Evolutionary conservation across 2,329 filamentous ascomycete genomes (phyloP).

Genomic region (Endocalyx cinctus): DNA sequence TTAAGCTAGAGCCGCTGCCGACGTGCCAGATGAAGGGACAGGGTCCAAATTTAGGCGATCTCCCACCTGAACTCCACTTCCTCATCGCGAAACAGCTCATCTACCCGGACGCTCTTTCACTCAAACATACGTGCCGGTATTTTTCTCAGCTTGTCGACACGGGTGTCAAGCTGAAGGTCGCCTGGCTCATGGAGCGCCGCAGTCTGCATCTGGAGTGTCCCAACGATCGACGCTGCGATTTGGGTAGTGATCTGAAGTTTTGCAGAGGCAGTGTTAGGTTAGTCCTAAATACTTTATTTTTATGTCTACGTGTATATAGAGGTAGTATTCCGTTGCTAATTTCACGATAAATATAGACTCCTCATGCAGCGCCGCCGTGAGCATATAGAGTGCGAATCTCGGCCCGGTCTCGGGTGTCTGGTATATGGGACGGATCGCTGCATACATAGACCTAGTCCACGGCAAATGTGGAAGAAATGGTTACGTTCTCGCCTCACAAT

Average conservation of each 20-base stretch:
- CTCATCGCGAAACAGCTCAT: slow-evolving; percentile 56
- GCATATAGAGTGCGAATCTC: slow-evolving; percentile 57
- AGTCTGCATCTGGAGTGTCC: slow-evolving; percentile 62
- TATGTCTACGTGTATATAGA: too few species aligned
- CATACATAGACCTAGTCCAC: slow-evolving; percentile 35
- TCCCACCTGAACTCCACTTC: slow-evolving; percentile 65
- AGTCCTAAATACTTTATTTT: neutral
- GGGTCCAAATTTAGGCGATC: too few species aligned
- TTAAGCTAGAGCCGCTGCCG: too few species aligned
- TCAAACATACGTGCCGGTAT: slow-evolving; percentile 62
- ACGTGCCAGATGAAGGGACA: too few species aligned
- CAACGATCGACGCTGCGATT: slow-evolving; percentile 50
- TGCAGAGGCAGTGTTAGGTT: slow-evolving; percentile 56
- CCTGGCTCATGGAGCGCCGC: slow-evolving; percentile 63
- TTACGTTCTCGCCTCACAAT: slow-evolving; percentile 39
- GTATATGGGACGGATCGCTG: slow-evolving; percentile 48
- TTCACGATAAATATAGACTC: too few species aligned
- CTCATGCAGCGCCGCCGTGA: slow-evolving; percentile 56
- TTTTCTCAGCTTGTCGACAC: slow-evolving; percentile 64
- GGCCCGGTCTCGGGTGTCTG: slow-evolving; percentile 52
- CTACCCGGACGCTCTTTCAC: slow-evolving; percentile 66
- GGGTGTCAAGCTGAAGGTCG: slow-evolving; percentile 60
- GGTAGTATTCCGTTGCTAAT: too few species aligned
- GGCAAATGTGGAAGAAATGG: slow-evolving; percentile 44
- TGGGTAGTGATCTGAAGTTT: slow-evolving; percentile 56